Conservation (phyloP, 2,329 filamentous ascomycete genomes). For the Trichoderma asperellum region DNA sequence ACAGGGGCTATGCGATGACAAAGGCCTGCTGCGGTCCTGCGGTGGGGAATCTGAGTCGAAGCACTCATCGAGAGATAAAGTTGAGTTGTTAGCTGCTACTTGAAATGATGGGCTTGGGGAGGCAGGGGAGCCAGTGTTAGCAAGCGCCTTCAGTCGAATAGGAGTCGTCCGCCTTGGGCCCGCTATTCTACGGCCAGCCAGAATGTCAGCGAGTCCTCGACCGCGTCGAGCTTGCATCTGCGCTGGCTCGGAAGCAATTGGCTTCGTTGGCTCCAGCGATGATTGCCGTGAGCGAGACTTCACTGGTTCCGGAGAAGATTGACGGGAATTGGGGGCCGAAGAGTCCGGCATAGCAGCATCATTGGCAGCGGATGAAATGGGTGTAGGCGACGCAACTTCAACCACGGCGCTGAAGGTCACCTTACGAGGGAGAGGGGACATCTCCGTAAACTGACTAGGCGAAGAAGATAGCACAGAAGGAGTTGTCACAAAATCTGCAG, state of each 20-base stretch:
- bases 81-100: conserved; percentile 59
- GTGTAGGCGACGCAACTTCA: conserved; percentile 73
- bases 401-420: conserved; percentile 67
- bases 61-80: conserved; percentile 74
- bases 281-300: conserved; percentile 51
- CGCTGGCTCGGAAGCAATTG: conserved; percentile 58
- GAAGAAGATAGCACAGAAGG: conserved; percentile 84
- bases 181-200: conserved; percentile 65
- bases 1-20: conserved; percentile 63
- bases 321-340: conserved; percentile 54
- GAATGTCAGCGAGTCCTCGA: conserved; percentile 34
- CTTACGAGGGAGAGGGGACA: conserved; percentile 90
- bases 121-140: conserved; percentile 65
- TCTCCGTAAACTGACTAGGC: conserved; percentile 70
- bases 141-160: conserved; percentile 73
- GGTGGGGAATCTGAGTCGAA: conserved; percentile 76
- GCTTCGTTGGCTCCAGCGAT: conserved; percentile 55
- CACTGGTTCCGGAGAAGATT: conserved; percentile 52
- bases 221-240: conserved; percentile 31
- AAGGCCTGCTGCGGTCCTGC: conserved; percentile 63
- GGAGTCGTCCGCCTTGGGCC: conserved; percentile 75
- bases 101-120: conserved; percentile 73
- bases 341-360: conserved; percentile 61
- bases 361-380: conserved; percentile 53
- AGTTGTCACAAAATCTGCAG: conserved; percentile 74